Conservation (phyloP, 805 yeast species). For the Torulaspora delbrueckii region DNA sequence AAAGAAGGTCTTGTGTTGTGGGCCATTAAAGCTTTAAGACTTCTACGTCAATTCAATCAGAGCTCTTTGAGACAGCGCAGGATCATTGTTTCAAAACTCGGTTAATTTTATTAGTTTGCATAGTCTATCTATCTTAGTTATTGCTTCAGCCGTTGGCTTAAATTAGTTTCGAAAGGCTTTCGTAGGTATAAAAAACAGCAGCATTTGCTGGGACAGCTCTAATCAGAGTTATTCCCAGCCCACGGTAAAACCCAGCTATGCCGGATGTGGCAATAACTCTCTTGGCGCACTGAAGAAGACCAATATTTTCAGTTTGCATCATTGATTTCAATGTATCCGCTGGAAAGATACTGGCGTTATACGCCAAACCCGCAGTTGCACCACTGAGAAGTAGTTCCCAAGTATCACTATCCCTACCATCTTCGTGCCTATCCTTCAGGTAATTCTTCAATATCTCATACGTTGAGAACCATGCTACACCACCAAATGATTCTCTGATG, state of each 20-base stretch:
- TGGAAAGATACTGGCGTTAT: conserved; percentile 78
- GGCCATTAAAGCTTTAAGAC: conserved; percentile 49
- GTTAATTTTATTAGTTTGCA: conserved; percentile 1
- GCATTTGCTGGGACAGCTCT: conserved; percentile 92
- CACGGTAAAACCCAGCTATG: conserved; percentile 68
- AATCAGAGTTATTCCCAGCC: conserved; percentile 72
- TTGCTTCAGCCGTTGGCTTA: not conserved
- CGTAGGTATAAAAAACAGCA: conserved; percentile 75
- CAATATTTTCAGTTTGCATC: conserved; percentile 50
- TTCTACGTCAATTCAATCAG: conserved; percentile 22
- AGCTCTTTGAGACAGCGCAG: not conserved
- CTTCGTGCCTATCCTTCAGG: conserved; percentile 29
- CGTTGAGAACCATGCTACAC: conserved; percentile 91
- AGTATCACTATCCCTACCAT: conserved; percentile 35
- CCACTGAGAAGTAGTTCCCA: conserved; percentile 68
- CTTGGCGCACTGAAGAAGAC: conserved; percentile 43
- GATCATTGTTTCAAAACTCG: not conserved
- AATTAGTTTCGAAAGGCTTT: conserved; percentile 36
- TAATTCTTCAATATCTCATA: conserved; percentile 55
- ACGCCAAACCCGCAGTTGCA: conserved; percentile 78
- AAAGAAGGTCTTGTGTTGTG: conserved; percentile 75
- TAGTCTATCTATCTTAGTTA: conserved; percentile 1
- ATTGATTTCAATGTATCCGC: conserved; percentile 86
- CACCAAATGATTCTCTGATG: conserved; percentile 79
- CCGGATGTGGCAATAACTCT: conserved; percentile 52